phyloP scores from a whole-genome alignment of 768 basidiomycete species.

The Hortiboletus campestris region DNA sequence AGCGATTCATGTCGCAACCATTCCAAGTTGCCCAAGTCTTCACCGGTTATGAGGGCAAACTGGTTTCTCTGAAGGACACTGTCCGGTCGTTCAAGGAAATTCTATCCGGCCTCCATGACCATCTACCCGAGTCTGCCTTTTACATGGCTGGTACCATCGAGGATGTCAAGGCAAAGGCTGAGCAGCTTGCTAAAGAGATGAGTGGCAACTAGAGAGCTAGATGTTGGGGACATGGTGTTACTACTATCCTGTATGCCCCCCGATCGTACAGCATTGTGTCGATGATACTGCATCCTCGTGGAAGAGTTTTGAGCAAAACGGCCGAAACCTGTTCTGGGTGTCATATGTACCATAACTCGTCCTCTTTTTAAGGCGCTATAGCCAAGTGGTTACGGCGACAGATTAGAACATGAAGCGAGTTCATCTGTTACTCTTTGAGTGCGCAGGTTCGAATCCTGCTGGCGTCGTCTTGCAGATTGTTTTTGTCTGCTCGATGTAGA shows the following conservation, averaged over 20 bases:
- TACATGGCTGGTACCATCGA: conserved; percentile 98
- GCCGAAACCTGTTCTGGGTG: too few species aligned
- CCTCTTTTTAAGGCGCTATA: conserved; percentile 51
- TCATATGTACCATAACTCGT: rapidly evolving
- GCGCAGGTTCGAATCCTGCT: conserved; percentile 71
- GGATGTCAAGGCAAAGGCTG: conserved; percentile 96
- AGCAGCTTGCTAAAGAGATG: conserved; percentile 96
- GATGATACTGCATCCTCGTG: conserved; percentile 5
- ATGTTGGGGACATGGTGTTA: conserved; percentile 15
- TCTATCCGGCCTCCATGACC: conserved; percentile 83
- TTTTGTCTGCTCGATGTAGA: neutral
- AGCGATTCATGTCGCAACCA: conserved; percentile 99
- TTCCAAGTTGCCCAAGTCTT: conserved; percentile 99
- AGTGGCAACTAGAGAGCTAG: conserved; percentile 39
- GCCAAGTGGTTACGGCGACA: conserved; percentile 80
- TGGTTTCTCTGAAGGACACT: conserved; percentile 95
- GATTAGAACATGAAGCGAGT: conserved; percentile 47
- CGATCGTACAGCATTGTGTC: conserved; percentile 14
- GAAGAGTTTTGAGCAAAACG: neutral
- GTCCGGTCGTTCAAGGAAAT: conserved; percentile 98
- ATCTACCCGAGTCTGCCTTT: conserved; percentile 93
- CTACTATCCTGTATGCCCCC: conserved; percentile 1
- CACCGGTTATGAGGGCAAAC: conserved; percentile 98
- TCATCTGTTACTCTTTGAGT: conserved; percentile 66
- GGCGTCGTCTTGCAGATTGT: conserved; percentile 40